Conservation (phyloP, 2,329 filamentous ascomycete species). For the Didymosphaeria variabile region DNA sequence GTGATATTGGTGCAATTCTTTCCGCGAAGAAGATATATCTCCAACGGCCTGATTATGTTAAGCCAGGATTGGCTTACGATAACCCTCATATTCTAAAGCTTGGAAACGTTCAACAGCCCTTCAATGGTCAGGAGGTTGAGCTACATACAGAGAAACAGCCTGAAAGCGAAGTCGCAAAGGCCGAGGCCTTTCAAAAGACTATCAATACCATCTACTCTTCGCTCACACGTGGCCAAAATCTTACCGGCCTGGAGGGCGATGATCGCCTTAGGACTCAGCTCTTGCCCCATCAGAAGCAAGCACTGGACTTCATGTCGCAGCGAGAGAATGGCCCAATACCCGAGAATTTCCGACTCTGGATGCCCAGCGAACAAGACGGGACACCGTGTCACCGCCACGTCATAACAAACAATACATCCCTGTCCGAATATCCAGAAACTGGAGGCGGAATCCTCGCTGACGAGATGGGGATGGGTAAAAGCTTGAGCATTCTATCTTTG, state of each 20-base stretch:
- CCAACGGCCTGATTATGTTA: conserved; percentile 32
- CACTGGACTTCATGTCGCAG: conserved; percentile 40
- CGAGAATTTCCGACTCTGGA: conserved; percentile 39
- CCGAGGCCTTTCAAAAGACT: conserved; percentile 24
- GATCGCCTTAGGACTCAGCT: conserved; percentile 30
- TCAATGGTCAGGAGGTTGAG: not conserved
- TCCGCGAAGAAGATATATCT: conserved; percentile 36
- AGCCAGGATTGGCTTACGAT: conserved; percentile 28
- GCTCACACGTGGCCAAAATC: conserved; percentile 26
- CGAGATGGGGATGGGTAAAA: conserved; percentile 70
- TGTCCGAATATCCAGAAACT: conserved; percentile 32
- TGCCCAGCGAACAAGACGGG: conserved; percentile 28
- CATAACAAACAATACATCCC: conserved; percentile 50
- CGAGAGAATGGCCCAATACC: conserved; percentile 44
- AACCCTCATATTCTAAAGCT: conserved; percentile 40
- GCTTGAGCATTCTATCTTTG: conserved; percentile 62
- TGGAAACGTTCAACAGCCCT: conserved; percentile 14
- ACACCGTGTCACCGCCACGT: conserved; percentile 39
- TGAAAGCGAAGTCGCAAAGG: conserved; percentile 11
- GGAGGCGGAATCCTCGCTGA: conserved; percentile 65
- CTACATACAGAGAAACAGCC: conserved; percentile 13
- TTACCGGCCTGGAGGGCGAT: conserved; percentile 34
- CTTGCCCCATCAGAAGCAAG: conserved; percentile 38
- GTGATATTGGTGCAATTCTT: conserved; percentile 28
- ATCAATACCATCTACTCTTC: conserved; percentile 34